Percentiles rank a stretch among this genome's conserved stretches.
These are phyloP conservation scores for Acanthamoeba royreba DNA, from an alignment of 208 protist species.

Conservation along the genomic window DNA sequence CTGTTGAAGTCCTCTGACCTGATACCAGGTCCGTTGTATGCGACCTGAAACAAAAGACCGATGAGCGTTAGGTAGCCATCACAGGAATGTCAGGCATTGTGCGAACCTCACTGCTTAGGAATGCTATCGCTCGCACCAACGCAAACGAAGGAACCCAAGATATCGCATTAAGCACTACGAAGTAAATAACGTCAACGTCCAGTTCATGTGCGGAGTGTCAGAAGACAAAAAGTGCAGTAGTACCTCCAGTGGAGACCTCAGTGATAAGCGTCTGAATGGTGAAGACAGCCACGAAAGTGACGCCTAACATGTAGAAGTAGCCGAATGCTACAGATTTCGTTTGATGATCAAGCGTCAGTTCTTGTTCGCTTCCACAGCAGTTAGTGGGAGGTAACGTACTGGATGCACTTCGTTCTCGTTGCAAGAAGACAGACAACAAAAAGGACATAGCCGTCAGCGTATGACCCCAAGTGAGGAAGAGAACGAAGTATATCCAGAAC, in stretches of 20 bases:
- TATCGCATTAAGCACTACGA: background rate
- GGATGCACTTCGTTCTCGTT: background rate
- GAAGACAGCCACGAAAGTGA: background rate
- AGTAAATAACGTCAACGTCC: background rate
- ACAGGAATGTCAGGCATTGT: too few species aligned
- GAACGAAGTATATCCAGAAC: background rate
- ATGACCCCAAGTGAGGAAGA: conserved; percentile 54
- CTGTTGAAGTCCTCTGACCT: background rate
- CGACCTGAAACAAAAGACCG: background rate
- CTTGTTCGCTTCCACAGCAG: too few species aligned
- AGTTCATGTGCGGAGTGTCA: too few species aligned
- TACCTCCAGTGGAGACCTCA: background rate
- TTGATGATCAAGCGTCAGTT: background rate
- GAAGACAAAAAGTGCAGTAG: background rate
- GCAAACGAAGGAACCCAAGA: background rate
- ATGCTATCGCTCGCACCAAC: background rate
- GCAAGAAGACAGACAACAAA: conserved; percentile 29
- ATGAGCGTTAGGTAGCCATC: too few species aligned
- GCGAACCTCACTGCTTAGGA: background rate
- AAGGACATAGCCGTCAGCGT: conserved; percentile 27
- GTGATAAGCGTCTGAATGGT: background rate
- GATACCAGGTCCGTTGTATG: background rate
- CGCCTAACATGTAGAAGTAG: background rate
- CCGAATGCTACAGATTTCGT: background rate
- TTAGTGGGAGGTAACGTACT: background rate